Evolutionary conservation across 1,139 yeast genomes (phyloP).

Genomic region (Spathaspora jeffriesii): DNA sequence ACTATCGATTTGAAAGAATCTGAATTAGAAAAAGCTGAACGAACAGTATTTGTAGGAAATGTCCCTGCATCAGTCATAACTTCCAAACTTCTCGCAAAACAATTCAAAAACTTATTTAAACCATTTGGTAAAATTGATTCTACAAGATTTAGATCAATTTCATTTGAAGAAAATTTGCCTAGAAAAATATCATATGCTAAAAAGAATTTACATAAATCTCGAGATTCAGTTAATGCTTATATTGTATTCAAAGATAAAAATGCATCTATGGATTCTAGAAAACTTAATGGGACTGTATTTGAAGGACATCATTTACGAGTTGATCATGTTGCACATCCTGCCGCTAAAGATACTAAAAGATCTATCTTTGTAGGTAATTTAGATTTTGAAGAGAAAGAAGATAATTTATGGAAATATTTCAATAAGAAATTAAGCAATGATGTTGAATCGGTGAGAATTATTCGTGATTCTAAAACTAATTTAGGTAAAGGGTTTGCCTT

Average conservation of each 20-base stretch:
- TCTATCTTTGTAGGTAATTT: conserved; percentile 93
- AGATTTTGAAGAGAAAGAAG: conserved; percentile 92
- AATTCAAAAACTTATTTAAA: conserved; percentile 63
- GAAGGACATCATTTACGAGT: conserved; percentile 80
- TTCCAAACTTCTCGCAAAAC: conserved; percentile 59
- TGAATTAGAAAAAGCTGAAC: conserved; percentile 83
- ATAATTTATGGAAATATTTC: conserved; percentile 84
- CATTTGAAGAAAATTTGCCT: conserved; percentile 86
- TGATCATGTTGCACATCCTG: conserved; percentile 90
- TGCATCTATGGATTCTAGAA: conserved; percentile 54
- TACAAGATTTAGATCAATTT: conserved; percentile 88
- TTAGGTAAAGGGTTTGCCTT: conserved; percentile 98
- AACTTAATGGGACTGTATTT: conserved; percentile 69
- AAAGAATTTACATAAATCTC: conserved; percentile 72
- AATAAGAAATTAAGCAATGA: conserved; percentile 57
- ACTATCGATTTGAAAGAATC: conserved; percentile 56
- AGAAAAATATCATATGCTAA: conserved; percentile 89
- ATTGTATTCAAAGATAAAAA: conserved; percentile 65
- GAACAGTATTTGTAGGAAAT: conserved; percentile 90
- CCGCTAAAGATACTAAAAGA: conserved; percentile 79
- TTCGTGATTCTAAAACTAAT: conserved; percentile 91
- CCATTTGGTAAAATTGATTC: conserved; percentile 66
- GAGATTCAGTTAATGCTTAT: conserved; percentile 88
- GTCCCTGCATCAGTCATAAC: conserved; percentile 67
- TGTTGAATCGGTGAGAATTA: conserved; percentile 85